phyloP scores from a whole-genome alignment of 1,284 basidiomycete genomes.

The Erythrobasidium hasegawianum region DNA sequence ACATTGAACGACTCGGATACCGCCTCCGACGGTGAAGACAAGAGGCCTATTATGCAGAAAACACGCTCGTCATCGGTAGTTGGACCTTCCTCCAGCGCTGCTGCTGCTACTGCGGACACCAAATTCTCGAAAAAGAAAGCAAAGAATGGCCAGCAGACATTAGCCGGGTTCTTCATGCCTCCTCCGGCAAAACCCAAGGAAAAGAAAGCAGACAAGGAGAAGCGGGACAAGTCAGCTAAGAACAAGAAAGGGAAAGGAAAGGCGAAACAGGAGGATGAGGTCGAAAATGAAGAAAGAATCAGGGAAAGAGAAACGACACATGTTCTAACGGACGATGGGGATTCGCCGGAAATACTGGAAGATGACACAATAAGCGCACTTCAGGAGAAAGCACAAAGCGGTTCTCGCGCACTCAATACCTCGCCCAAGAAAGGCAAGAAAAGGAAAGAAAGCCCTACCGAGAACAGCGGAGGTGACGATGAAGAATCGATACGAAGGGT shows the following conservation, averaged over 20 bases:
- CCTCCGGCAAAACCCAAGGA: constrained; percentile 6
- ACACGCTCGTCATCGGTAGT: background rate
- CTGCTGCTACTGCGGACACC: no score
- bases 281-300: background rate
- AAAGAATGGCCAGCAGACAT: constrained; percentile 23
- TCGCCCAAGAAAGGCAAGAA: constrained; percentile 4
- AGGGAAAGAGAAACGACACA: background rate
- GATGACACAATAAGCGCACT: background rate
- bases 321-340: background rate
- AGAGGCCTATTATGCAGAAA: background rate
- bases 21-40: background rate
- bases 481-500: constrained; percentile 1
- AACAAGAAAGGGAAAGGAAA: constrained; percentile 12
- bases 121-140: constrained; percentile 8
- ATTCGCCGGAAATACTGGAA: background rate
- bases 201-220: background rate
- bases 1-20: constrained; percentile 11
- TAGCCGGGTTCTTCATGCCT: constrained; percentile 28
- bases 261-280: background rate
- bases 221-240: background rate
- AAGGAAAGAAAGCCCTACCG: background rate
- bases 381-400: background rate
- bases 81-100: background rate
- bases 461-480: background rate
- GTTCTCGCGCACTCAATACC: background rate